Base-by-base conservation (phyloP, 225 moss, liverwort and hornwort species). In the Sphagnum tenellum region DNA sequence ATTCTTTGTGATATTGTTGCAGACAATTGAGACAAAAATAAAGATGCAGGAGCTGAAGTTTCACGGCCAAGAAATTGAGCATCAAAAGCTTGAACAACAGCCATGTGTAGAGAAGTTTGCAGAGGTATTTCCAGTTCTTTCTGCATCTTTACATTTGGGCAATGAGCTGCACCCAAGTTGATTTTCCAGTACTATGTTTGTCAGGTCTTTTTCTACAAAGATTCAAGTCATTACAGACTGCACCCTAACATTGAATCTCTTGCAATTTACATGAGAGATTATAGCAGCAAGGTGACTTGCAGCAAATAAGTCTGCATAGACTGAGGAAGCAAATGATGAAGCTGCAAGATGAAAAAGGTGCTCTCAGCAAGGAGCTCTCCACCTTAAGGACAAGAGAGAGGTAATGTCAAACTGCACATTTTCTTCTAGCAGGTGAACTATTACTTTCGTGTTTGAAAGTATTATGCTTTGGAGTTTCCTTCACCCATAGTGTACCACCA, bases 11-110 rank as follows among this genome's bases (percentile, higher is more conserved):
- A 53, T 10, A 7, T 53, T 10, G 53, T 53, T 76, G 50, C 64
- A 83, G 83, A 79, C 79, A 45, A 62, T 77, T 62, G 83, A 83
- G 61, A 76, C 83, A 29, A 76, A 72, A 72, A 79, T 83, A 79
- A 79, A 70, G 67, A 69, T 83, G 77, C 75, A 72, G 2, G 67
- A 75, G 12, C 48, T 83, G 62, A 72, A 70, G 70, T 64, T 49
- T n/a, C 67, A 65, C 5, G 69, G 74, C 59, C 70, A 59, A 12
- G 58, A 67, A 45, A 12, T 59, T 49, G 59, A 58, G 12, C 52
- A 46, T 4, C 59, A 3, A 58, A 59, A 50, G 59, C 8, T 50
- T 67, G 50, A 52, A 66, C 0, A 67, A 49, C 59, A 44, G 44
- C 48, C 9, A 64, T 45, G 70, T 69, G 44, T 13, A 9, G 70